phyloP scores from a whole-genome alignment of 139 green algal genomes.

The Dunaliella primolecta region DNA sequence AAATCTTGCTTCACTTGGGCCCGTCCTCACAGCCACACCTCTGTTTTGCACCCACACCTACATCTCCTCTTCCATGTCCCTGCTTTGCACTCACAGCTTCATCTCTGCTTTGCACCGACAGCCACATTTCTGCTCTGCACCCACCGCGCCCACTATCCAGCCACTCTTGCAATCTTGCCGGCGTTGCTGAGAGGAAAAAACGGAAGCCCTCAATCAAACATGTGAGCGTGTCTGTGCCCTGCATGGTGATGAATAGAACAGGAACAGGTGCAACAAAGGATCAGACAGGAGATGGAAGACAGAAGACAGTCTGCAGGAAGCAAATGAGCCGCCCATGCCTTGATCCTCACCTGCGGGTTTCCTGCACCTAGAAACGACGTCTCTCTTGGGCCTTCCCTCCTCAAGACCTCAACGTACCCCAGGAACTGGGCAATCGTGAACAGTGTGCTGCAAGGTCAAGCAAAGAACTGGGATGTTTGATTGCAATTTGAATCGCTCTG shows the following conservation, averaged over 20 bases:
- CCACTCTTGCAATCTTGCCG: not conserved
- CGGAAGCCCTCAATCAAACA: constrained; percentile 65
- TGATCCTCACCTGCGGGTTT: not conserved
- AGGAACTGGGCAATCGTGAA: constrained; percentile 48
- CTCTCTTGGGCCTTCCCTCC: constrained; percentile 63
- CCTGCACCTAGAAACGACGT: constrained; percentile 38
- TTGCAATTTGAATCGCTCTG: too few relatives aligned
- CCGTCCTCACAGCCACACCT: too few relatives aligned
- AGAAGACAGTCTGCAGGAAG: too few relatives aligned
- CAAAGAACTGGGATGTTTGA: too few relatives aligned
- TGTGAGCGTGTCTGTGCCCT: constrained; percentile 49
- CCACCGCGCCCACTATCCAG: not conserved
- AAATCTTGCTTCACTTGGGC: too few relatives aligned
- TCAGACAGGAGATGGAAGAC: too few relatives aligned
- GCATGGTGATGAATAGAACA: not conserved
- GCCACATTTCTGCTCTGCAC: not conserved
- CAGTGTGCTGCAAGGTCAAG: not conserved
- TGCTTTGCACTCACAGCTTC: not conserved
- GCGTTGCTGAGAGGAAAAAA: not conserved
- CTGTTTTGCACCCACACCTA: not conserved
- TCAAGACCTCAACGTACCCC: constrained; percentile 67
- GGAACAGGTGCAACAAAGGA: too few relatives aligned
- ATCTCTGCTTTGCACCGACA: not conserved
- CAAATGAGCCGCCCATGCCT: too few relatives aligned
- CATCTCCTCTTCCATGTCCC: not conserved